A percentile compares a stretch with the other conserved stretches of the same genome.
phyloP scores from a whole-genome alignment of 805 yeast species.

The Cyberlindnera japonica region DNA sequence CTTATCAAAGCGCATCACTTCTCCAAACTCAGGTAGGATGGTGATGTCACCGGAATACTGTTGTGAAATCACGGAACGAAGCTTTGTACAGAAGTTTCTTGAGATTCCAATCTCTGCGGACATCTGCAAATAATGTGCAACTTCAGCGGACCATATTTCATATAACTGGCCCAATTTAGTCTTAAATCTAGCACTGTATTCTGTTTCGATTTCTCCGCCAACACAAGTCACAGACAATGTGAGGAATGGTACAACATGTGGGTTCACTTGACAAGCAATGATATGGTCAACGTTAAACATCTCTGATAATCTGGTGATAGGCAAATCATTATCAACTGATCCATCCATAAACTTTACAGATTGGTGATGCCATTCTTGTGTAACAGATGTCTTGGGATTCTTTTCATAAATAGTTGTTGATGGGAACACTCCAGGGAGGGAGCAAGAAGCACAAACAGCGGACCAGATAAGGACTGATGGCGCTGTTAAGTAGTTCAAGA shows the following conservation, averaged over 20 bases:
- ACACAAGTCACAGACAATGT: slow-evolving; percentile 62
- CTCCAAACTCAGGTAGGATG: slow-evolving; percentile 71
- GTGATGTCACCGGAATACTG: slow-evolving; percentile 93
- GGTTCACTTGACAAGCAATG: slow-evolving; percentile 96
- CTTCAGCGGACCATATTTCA: slow-evolving; percentile 61
- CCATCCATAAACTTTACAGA: slow-evolving; percentile 90
- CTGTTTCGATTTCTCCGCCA: slow-evolving; percentile 66
- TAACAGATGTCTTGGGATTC: slow-evolving; percentile 64
- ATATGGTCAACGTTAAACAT: slow-evolving; percentile 98
- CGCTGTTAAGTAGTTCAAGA: slow-evolving; percentile 75
- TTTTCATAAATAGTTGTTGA: slow-evolving; percentile 84
- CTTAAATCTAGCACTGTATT: slow-evolving; percentile 51
- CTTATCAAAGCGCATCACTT: slow-evolving; percentile 52
- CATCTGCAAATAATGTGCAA: slow-evolving; percentile 73
- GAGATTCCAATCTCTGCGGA: slow-evolving; percentile 73
- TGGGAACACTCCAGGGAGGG: slow-evolving; percentile 88
- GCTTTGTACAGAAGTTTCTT: slow-evolving; percentile 65
- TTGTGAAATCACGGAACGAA: slow-evolving; percentile 76
- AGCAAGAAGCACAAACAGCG: slow-evolving; percentile 90
- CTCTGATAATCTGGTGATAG: slow-evolving; percentile 84
- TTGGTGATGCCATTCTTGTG: slow-evolving; percentile 78
- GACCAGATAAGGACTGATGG: slow-evolving; percentile 84
- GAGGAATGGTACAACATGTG: slow-evolving; percentile 89
- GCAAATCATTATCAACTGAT: slow-evolving; percentile 90
- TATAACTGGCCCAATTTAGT: slow-evolving; percentile 50